Percentiles rank a stretch among this genome's conserved stretches.
Evolutionary conservation across 2,329 filamentous ascomycete species (phyloP).

Genomic region (Penicillium oxalicum): DNA sequence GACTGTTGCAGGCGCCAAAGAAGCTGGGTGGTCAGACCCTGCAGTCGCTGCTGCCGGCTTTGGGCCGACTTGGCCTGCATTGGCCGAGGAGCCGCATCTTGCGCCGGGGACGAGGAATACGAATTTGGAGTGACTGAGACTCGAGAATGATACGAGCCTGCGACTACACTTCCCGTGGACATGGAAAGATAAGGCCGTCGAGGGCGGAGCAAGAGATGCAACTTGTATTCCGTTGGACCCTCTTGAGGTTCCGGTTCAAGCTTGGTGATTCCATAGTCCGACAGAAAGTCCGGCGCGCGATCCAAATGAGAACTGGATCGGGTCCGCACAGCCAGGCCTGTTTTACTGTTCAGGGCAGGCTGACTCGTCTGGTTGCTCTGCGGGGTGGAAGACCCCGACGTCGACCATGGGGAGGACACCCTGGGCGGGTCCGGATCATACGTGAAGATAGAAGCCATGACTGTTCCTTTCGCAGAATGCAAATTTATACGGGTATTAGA

Average conservation of each 20-base stretch:
- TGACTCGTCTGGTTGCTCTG: conserved; percentile 20
- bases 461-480: conserved; percentile 2
- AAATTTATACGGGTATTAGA: conserved; percentile 9
- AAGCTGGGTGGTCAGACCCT: conserved; percentile 90
- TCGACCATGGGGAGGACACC: conserved; percentile 86
- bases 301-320: conserved; percentile 35
- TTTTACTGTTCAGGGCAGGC: conserved; percentile 13
- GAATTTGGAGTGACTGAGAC: conserved; percentile 17
- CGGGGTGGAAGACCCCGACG: conserved; percentile 44
- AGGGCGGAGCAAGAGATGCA: conserved; percentile 78
- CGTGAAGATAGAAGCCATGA: conserved; percentile 92
- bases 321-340: conserved; percentile 21
- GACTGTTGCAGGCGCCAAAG: conserved; percentile 94
- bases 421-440: conserved; percentile 82
- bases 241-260: conserved; percentile 88
- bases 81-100: conserved; percentile 31
- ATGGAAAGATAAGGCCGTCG: conserved; percentile 66
- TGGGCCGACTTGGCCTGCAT: conserved; percentile 53
- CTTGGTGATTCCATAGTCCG: conserved; percentile 63
- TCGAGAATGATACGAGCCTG: conserved; percentile 47
- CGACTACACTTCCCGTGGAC: conserved; percentile 56
- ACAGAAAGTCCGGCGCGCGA: conserved; percentile 35
- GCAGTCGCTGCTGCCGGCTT: conserved; percentile 73
- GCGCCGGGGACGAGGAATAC: conserved; percentile 21
- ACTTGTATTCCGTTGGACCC: conserved; percentile 92